phyloP scores from a whole-genome alignment of 2,329 filamentous ascomycete genomes.

The Purpureocillium takamizusanense region DNA sequence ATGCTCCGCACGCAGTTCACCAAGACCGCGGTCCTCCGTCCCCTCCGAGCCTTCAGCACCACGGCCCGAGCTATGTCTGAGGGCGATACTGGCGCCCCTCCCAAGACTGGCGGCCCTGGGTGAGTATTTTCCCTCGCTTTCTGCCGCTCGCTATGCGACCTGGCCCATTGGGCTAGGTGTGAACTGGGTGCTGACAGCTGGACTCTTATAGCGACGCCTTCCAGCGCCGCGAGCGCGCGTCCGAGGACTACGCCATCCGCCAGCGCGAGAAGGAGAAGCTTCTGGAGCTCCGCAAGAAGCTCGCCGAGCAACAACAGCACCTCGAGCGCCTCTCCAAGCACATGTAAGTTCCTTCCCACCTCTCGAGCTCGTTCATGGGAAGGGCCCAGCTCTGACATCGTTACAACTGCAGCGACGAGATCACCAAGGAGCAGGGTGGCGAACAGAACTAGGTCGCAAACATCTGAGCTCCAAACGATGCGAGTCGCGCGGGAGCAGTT shows the following conservation, averaged over 20 bases:
- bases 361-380: neutral
- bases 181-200: slow-evolving; percentile 1
- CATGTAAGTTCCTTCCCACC: slow-evolving; percentile 52
- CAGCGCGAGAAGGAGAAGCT: slow-evolving; percentile 91
- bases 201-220: slow-evolving; percentile 65
- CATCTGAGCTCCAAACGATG: neutral
- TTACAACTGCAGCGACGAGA: slow-evolving; percentile 53
- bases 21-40: slow-evolving; percentile 45
- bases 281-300: slow-evolving; percentile 60
- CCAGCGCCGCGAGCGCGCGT: slow-evolving; percentile 81
- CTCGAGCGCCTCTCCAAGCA: slow-evolving; percentile 77
- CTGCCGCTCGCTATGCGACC: neutral
- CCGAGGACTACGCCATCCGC: slow-evolving; percentile 76
- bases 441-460: slow-evolving; percentile 45
- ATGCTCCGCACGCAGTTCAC: slow-evolving; percentile 62
- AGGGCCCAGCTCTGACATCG: slow-evolving; percentile 4
- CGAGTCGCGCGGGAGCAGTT: neutral
- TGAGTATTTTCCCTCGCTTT: slow-evolving; percentile 24
- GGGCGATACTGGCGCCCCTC: slow-evolving; percentile 60
- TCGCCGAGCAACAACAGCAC: slow-evolving; percentile 71
- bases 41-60: slow-evolving; percentile 53
- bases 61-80: slow-evolving; percentile 55
- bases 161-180: too few relatives aligned
- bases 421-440: slow-evolving; percentile 64
- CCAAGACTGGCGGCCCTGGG: slow-evolving; percentile 43